Base-by-base conservation (phyloP, 768 basidiomycete genomes). In the Hydnum rufescens region DNA sequence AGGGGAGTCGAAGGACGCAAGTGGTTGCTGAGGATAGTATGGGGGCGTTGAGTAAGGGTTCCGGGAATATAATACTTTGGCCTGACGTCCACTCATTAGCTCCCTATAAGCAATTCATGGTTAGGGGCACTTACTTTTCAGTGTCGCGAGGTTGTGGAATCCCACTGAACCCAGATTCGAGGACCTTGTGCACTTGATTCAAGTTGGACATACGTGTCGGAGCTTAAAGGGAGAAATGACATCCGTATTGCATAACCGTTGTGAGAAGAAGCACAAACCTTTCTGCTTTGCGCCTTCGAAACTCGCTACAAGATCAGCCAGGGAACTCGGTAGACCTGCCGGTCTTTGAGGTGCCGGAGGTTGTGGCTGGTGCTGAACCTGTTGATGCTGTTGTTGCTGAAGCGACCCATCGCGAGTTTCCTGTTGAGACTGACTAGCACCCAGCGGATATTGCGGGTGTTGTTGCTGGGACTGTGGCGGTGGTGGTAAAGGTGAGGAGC, bases 241-340 rank as follows among this genome's bases (percentile, higher is more conserved):
- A 26, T 5, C 26, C 25, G 8, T 8, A 39, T 19, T 8, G 4
- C 25, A 39, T 8, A 46, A 32, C 47, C 18, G 19, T 26, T 52
- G 32, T 42, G 42, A 5, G 32, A n/a, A n/a, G n/a, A n/a, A n/a
- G 13, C 23, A 34, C 55, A 48, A 56, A 90, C 92, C 89, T 64
- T 95, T 90, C 70, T 93, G 89, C 68, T 96, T 97, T 42, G 93
- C 89, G 44, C 74, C 82, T 69, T 97, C 93, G 61, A 96, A 97
- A 36, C 87, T 89, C 22, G 82, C 77, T 36, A 96, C 90, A 51
- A 99, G 71, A 62, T 96, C 93, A 6, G 87, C 86, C 62, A 99
- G 63, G 26, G 80, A 87, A 53, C 80, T 85, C 18, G 86, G 89
- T 18, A 29, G 26, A 59, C 47, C 31, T 60, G 58, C 50, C 59